Conservation (phyloP, 2,329 filamentous ascomycete species). For the Xylaria sp. region DNA sequence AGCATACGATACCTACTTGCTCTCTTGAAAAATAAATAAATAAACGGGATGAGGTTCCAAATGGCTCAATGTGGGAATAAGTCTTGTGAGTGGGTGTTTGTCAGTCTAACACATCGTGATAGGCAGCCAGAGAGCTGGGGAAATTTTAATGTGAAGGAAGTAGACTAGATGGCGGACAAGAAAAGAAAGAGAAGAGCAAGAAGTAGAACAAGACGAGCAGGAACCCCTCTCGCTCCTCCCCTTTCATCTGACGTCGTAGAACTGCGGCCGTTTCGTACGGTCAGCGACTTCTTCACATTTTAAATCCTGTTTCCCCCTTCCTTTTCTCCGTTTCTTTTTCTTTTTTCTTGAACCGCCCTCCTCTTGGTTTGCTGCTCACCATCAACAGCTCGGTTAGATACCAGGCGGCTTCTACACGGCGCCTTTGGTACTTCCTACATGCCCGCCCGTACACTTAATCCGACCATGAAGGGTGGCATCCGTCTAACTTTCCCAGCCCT, state of each 20-base stretch:
- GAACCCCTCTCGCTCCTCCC: conserved; percentile 13
- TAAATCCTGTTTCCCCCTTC: conserved; percentile 11
- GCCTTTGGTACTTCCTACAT: not conserved
- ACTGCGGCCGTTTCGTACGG: conserved; percentile 21
- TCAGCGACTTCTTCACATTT: conserved; percentile 26
- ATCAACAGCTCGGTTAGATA: not conserved
- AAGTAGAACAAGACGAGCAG: conserved; percentile 31
- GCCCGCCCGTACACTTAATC: not conserved
- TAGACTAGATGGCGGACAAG: not conserved
- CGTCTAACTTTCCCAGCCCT: not conserved
- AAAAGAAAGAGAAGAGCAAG: conserved; percentile 6
- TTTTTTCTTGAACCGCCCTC: not conserved
- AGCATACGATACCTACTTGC: not conserved
- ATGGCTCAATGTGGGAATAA: not conserved
- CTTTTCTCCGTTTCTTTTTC: not conserved
- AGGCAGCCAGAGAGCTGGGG: not conserved
- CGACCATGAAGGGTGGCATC: not conserved
- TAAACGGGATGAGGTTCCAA: not conserved
- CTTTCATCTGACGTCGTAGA: conserved; percentile 22
- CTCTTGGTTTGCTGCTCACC: conserved; percentile 1
- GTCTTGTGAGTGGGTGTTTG: not conserved
- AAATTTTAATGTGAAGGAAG: not conserved
- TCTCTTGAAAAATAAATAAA: not conserved
- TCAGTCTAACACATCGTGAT: not conserved
- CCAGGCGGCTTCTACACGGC: too few species aligned